Evolutionary conservation across 2,329 filamentous ascomycete genomes (phyloP), one percentile per base, ranked within the genome.

Genomic region (Blastomyces silverae): DNA sequence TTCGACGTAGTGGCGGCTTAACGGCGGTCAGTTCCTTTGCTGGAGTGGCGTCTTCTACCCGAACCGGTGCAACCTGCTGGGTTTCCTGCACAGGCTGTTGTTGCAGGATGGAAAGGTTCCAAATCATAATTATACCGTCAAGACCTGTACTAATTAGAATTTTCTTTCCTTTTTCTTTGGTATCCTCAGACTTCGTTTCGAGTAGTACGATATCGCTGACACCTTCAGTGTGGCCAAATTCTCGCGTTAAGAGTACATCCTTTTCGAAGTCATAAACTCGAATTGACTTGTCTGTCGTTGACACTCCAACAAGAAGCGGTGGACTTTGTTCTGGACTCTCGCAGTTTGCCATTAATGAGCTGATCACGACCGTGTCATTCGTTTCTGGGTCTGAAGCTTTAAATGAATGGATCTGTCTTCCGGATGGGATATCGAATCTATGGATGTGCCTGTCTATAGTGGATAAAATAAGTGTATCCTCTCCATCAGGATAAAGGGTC

Each of bases 211-310:
- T 86, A 66, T 92, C 92, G 62, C 90, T 96, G 68, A 99, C 91
- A 10, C 92, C 89, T 73, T 97, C 92, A 0, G 92, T 96, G 70
- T 99, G 94, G 0, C 94, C 94, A 85, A 92, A 97, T 77, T 97
- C 94, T 52, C 91, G 87, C 61, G 92, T 89, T 37, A 97, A 79
- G 65, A 99, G 88, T 1, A 81, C 79, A 10, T 93, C 92, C 53
- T 85, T 87, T 67, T 89, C 87, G 39, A 86, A 82, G 69, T 96
- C 90, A 71, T 99, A 99, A 20, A 99, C 80, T 46, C 94, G 84
- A 64, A 99, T 88, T 0, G 94, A 97, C 74, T 97, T 99, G 76
- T 99, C 94, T 0, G 91, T 96, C 70, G 92, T 92, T 10, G 93
- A 97, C 13, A 94, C 84, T n/a, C 91, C 92, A 22, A 94, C 83